A percentile compares a stretch with the other conserved stretches of the same genome.
Evolutionary conservation across 2,329 filamentous ascomycete genomes (phyloP).

Genomic region (Aspergillus costaricaensis): DNA sequence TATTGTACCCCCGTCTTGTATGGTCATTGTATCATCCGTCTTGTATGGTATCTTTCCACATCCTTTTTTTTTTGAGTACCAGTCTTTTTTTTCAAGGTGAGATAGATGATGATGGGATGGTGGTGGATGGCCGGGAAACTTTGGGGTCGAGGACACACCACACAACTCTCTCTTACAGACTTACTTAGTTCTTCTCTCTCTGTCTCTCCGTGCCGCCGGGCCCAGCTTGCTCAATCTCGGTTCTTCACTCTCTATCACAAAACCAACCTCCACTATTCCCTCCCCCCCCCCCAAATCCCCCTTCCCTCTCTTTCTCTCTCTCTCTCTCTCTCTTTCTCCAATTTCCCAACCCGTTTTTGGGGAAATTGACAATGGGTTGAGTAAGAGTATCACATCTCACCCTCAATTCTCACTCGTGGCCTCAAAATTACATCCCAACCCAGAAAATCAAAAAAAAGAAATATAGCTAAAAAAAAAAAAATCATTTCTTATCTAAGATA

Average conservation of each 20-base stretch:
- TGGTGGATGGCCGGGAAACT: background rate
- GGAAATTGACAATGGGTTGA: no score
- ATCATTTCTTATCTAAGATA: constrained; percentile 1
- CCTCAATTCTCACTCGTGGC: background rate
- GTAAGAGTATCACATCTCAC: background rate
- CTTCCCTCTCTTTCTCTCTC: background rate
- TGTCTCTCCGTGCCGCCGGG: background rate
- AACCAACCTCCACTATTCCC: no score
- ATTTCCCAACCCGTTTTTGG: no score
- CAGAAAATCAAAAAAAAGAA: background rate
- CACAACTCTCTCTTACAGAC: no score
- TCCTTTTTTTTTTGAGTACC: background rate
- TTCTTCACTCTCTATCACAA: background rate
- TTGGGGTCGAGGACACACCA: background rate
- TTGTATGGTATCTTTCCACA: background rate
- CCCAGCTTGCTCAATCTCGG: background rate
- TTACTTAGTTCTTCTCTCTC: no score
- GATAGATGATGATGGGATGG: no score
- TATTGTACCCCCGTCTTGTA: background rate
- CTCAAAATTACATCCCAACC: background rate
- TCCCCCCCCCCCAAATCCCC: background rate
- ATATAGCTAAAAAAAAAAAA: no score
- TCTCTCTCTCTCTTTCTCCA: background rate
- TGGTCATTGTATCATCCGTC: background rate
- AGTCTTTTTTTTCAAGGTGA: background rate